Evolutionary conservation across 306 rosid genomes (phyloP).

Genomic region (Carpinus viminea): DNA sequence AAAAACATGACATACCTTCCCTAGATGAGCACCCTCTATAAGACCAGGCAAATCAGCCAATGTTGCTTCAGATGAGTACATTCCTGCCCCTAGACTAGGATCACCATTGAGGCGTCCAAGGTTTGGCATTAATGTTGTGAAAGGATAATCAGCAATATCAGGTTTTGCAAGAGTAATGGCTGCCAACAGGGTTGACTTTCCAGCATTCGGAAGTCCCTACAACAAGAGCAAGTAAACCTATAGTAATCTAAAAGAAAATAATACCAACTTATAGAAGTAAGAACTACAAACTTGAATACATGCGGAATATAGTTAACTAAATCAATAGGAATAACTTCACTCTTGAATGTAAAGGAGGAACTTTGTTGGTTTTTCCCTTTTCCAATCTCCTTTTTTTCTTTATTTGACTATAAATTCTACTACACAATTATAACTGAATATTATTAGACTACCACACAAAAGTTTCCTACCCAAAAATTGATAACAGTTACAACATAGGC

Average conservation of each 20-base stretch:
- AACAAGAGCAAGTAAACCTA: constrained; percentile 34
- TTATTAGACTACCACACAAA: not conserved
- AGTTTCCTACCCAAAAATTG: not conserved
- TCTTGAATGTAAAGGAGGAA: not conserved
- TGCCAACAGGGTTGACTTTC: constrained; percentile 90
- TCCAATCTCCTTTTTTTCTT: not conserved
- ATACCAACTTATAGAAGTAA: not conserved
- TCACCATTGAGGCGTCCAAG: constrained; percentile 95
- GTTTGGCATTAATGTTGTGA: constrained; percentile 96
- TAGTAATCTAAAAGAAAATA: constrained; percentile 25
- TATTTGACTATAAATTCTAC: not conserved
- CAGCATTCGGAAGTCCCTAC: constrained; percentile 99
- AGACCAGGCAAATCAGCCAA: constrained; percentile 99
- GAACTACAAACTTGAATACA: not conserved
- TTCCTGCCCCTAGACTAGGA: constrained; percentile 91
- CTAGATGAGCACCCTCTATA: constrained; percentile 98
- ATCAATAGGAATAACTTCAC: not conserved
- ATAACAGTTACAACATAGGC: not conserved
- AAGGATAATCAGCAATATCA: constrained; percentile 93
- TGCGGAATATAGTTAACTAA: not conserved
- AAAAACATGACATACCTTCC: constrained; percentile 69
- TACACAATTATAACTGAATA: not conserved
- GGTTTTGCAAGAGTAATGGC: constrained; percentile 97
- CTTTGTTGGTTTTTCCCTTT: not conserved
- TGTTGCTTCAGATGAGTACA: constrained; percentile 93